These are phyloP conservation scores for Dendrobium chrysotoxum DNA, from an alignment of 106 monocot species.

Conservation along the genomic window DNA sequence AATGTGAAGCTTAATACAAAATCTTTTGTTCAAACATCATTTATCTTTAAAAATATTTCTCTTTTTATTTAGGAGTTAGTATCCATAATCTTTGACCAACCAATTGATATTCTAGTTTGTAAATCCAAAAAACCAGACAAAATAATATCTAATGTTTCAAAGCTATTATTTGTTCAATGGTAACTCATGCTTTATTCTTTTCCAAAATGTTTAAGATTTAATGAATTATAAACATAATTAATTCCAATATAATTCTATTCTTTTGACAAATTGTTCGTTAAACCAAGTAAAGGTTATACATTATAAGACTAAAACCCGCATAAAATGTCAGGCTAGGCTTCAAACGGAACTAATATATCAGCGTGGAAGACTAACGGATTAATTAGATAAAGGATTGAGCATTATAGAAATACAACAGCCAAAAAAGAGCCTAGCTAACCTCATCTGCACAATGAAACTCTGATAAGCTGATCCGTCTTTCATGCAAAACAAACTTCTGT, in stretches of 20 bases:
- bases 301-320: background rate
- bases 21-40: no score
- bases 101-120: background rate
- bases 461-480: slow-evolving; percentile 84
- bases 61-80: background rate
- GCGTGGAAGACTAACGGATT: background rate
- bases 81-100: background rate
- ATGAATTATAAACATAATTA: background rate
- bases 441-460: slow-evolving; percentile 98
- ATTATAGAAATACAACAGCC: background rate
- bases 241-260: no score
- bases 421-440: slow-evolving; percentile 28
- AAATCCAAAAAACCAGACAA: background rate
- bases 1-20: no score
- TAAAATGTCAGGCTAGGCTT: background rate
- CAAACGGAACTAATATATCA: background rate
- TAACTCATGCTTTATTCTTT: background rate
- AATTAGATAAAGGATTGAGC: background rate
- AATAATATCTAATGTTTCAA: background rate
- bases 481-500: slow-evolving; percentile 67
- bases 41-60: no score
- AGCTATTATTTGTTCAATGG: background rate
- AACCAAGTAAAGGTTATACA: background rate
- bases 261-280: background rate
- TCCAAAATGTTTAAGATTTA: background rate